Evolutionary conservation across 2,329 filamentous ascomycete genomes (phyloP).

Genomic region (Emmonsiellopsis sp.): DNA sequence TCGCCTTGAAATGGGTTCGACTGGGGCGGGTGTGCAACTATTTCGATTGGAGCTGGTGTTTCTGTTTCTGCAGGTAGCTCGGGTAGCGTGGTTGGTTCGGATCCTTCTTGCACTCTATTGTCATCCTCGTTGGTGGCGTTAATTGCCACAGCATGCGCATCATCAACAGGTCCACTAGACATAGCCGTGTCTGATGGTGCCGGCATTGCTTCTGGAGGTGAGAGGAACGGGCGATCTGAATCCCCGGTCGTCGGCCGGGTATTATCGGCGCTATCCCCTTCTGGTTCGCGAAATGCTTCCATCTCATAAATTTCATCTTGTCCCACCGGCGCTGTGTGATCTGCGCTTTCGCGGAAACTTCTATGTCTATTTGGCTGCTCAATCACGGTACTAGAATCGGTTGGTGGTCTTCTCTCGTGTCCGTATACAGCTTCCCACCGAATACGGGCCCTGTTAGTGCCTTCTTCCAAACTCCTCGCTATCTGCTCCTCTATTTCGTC

Average conservation of each 20-base stretch:
- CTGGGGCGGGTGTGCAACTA: not conserved
- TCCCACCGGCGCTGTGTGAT: not conserved
- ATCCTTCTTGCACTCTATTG: not conserved
- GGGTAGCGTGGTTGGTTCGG: not conserved
- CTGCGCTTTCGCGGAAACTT: not conserved
- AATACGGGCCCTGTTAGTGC: slow-evolving; percentile 34
- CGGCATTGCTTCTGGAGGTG: not conserved
- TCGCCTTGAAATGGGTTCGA: not conserved
- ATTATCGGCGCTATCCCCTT: not conserved
- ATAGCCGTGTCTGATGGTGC: not conserved
- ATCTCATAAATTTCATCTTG: not conserved
- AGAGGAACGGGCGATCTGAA: not conserved
- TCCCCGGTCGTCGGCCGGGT: not conserved
- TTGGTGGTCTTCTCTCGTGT: slow-evolving; percentile 43
- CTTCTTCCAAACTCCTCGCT: slow-evolving; percentile 49
- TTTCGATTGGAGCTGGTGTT: not conserved
- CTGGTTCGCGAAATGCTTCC: not conserved
- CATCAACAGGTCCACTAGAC: not conserved
- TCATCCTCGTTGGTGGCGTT: not conserved
- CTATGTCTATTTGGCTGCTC: not conserved
- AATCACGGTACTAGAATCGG: slow-evolving; percentile 24
- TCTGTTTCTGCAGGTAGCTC: not conserved
- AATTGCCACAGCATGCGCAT: not conserved
- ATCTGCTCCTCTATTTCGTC: slow-evolving; percentile 59
- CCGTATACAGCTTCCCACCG: slow-evolving; percentile 72